Conservation (phyloP, 495 filamentous ascomycete species). For the Penicillium taxi region DNA sequence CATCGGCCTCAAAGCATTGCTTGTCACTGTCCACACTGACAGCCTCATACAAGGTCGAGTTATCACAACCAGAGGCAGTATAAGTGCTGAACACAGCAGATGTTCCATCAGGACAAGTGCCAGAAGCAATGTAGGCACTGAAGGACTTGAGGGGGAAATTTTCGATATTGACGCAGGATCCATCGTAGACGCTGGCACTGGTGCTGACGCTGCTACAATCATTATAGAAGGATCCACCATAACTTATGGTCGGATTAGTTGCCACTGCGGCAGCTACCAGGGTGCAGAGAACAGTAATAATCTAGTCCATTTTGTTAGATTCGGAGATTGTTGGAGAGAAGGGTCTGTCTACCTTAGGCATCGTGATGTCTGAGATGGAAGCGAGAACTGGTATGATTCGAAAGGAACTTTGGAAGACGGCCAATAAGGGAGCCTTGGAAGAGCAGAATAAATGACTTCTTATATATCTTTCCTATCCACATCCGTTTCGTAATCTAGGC, state of each 20-base stretch:
- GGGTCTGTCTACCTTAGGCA: no score
- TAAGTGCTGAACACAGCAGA: slow-evolving; percentile 14
- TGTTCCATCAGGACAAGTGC: slow-evolving; percentile 12
- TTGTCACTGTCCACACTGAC: slow-evolving; percentile 8
- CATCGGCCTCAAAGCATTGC: slow-evolving; percentile 16
- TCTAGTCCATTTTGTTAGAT: slow-evolving; percentile 1
- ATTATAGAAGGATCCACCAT: slow-evolving; percentile 10
- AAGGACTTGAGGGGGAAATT: slow-evolving; percentile 19
- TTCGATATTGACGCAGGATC: slow-evolving; percentile 15
- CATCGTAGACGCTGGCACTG: slow-evolving; percentile 9
- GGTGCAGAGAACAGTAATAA: slow-evolving; percentile 4
- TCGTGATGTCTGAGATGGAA: no score
- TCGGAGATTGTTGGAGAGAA: no score
- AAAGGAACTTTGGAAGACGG: no score
- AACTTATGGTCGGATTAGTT: slow-evolving; percentile 11
- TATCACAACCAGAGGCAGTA: slow-evolving; percentile 12
- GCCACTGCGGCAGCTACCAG: slow-evolving; percentile 6
- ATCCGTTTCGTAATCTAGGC: no score
- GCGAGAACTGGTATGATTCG: no score
- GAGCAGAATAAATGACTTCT: no score
- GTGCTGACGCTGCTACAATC: slow-evolving; percentile 9
- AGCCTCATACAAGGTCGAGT: slow-evolving; percentile 6
- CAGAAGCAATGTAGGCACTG: slow-evolving; percentile 13
- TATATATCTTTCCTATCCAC: no score
- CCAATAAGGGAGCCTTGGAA: no score